Conservation (phyloP, 140 eudicot species). For the Anethum foeniculum region DNA sequence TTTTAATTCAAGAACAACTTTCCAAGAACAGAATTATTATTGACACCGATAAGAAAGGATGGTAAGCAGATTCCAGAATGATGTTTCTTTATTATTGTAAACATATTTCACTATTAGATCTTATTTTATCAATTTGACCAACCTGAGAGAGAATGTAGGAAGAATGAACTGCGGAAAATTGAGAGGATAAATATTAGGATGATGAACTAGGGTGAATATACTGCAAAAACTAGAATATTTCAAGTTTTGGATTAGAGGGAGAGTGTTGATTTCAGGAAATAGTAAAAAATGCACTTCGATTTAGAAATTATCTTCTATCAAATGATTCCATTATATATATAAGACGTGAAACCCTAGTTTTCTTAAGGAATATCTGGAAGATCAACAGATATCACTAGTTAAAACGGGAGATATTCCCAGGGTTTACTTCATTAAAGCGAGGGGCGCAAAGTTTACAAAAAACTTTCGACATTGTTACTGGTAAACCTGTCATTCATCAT, state of each 20-base stretch:
- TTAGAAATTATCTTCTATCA: not conserved
- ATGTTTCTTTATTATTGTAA: conserved; percentile 3
- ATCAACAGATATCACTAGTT: not conserved
- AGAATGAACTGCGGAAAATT: not conserved
- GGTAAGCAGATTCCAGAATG: conserved; percentile 36
- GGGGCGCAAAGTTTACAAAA: no score
- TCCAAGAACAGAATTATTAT: conserved; percentile 93
- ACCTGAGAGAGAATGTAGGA: not conserved
- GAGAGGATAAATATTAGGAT: not conserved
- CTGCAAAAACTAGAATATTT: not conserved
- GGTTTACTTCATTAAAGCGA: not conserved
- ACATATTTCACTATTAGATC: not conserved
- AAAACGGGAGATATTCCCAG: not conserved
- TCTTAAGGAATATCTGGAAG: not conserved
- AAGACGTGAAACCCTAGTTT: not conserved
- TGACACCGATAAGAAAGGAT: conserved; percentile 77
- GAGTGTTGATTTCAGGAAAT: not conserved
- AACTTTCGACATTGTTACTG: no score
- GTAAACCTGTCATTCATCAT: no score
- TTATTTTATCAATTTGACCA: not conserved
- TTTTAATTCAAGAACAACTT: conserved; percentile 9
- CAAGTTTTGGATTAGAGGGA: not conserved
- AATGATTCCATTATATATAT: no score
- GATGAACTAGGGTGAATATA: not conserved
- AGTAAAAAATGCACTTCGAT: not conserved